Evolutionary conservation across 768 basidiomycete species (phyloP).

Genomic region (Termitomyces sp.): DNA sequence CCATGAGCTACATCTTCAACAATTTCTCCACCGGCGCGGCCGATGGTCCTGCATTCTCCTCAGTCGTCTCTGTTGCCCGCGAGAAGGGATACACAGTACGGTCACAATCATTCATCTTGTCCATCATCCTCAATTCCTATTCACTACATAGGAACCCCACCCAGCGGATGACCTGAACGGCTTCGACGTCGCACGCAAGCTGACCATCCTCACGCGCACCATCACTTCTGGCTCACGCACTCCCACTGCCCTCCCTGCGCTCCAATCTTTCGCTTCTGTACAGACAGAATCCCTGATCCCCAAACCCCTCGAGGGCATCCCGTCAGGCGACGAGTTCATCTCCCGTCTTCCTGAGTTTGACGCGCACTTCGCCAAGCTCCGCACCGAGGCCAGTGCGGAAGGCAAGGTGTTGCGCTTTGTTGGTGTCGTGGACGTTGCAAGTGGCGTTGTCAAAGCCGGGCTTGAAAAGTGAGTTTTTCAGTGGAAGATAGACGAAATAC

Average conservation of each 20-base stretch:
- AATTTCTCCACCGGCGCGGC: slow-evolving; percentile 76
- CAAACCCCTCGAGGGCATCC: slow-evolving; percentile 58
- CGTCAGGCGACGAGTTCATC: slow-evolving; percentile 83
- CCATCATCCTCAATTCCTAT: neutral
- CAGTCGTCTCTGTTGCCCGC: slow-evolving; percentile 84
- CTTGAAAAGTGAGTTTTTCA: slow-evolving; percentile 70
- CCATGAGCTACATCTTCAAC: slow-evolving; percentile 99
- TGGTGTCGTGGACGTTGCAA: slow-evolving; percentile 84
- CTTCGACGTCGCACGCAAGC: slow-evolving; percentile 94
- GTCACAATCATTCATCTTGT: neutral
- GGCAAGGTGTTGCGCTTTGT: slow-evolving; percentile 91
- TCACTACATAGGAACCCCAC: slow-evolving; percentile 78
- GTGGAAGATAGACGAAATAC: neutral
- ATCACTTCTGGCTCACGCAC: slow-evolving; percentile 41
- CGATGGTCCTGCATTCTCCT: slow-evolving; percentile 78
- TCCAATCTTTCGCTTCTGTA: slow-evolving; percentile 84
- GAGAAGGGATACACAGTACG: slow-evolving; percentile 93
- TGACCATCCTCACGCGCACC: slow-evolving; percentile 90
- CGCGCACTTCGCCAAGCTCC: slow-evolving; percentile 67
- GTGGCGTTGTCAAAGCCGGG: slow-evolving; percentile 77
- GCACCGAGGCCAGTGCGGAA: slow-evolving; percentile 74
- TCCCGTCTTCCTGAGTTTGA: slow-evolving; percentile 80
- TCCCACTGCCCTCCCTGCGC: slow-evolving; percentile 40
- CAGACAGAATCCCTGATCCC: slow-evolving; percentile 87
- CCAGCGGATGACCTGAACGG: slow-evolving; percentile 97